These are phyloP conservation scores for Athelia sp. DNA, from an alignment of 1,284 basidiomycete species.

Conservation along the genomic window DNA sequence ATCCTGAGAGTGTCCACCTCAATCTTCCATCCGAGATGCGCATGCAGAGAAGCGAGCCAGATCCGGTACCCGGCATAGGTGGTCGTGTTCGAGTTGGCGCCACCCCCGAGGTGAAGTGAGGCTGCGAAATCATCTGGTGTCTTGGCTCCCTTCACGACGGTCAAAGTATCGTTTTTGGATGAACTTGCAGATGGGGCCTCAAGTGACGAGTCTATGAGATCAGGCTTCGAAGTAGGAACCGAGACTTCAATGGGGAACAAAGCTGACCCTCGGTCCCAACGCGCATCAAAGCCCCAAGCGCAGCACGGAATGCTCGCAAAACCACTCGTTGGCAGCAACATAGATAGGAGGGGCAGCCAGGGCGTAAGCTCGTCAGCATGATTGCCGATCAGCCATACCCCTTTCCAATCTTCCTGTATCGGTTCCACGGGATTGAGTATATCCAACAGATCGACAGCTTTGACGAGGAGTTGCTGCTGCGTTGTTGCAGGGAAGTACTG, in stretches of 20 bases:
- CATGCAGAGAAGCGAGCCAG: constrained; percentile 71
- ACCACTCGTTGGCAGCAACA: constrained; percentile 56
- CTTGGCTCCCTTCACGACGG: no score
- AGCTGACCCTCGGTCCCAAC: constrained; percentile 39
- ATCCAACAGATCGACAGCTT: constrained; percentile 54
- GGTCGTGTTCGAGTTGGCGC: constrained; percentile 44
- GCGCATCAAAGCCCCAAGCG: constrained; percentile 68
- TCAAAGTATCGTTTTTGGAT: constrained; percentile 37
- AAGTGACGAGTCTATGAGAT: background rate
- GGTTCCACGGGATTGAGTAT: constrained; percentile 5
- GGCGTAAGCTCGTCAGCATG: constrained; percentile 96
- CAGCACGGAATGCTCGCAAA: constrained; percentile 94
- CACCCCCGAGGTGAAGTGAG: constrained; percentile 50
- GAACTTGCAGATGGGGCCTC: constrained; percentile 26
- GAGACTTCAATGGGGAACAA: no score
- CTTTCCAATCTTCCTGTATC: constrained; percentile 24
- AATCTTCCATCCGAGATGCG: constrained; percentile 78
- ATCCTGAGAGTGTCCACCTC: constrained; percentile 87
- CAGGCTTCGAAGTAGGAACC: no score
- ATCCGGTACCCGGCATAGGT: constrained; percentile 79
- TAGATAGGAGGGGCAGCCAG: constrained; percentile 76
- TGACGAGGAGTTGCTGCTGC: constrained; percentile 52
- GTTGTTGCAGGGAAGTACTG: constrained; percentile 61
- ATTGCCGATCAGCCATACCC: constrained; percentile 86
- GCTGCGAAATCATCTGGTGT: no score